Percentiles rank a stretch among this genome's conserved stretches.
Evolutionary conservation across 208 protist genomes (phyloP).

Genomic region (Wallacemonas collosoma): DNA sequence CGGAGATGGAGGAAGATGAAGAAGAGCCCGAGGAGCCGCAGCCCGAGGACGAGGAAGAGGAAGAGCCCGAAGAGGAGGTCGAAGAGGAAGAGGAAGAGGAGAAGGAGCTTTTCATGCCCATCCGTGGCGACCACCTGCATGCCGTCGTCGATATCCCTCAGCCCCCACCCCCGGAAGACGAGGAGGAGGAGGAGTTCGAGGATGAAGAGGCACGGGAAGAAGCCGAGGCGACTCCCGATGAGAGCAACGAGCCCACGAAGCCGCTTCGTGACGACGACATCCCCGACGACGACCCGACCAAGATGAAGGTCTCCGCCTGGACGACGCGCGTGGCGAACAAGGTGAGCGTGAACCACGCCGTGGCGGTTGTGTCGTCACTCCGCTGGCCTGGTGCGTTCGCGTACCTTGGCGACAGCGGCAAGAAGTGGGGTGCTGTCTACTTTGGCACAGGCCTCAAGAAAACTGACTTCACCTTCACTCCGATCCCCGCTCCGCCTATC

Average conservation of each 20-base stretch:
- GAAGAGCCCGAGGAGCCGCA: slow-evolving; percentile 52
- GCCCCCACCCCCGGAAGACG: slow-evolving; percentile 74
- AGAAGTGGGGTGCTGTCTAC: slow-evolving; percentile 85
- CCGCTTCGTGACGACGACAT: slow-evolving; percentile 80
- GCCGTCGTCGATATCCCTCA: slow-evolving; percentile 86
- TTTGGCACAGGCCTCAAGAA: slow-evolving; percentile 92
- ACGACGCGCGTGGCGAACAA: slow-evolving; percentile 77
- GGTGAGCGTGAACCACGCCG: slow-evolving; percentile 79
- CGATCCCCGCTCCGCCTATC: slow-evolving; percentile 72
- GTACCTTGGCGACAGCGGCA: slow-evolving; percentile 77
- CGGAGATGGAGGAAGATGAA: slow-evolving; percentile 79
- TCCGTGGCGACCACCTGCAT: slow-evolving; percentile 80
- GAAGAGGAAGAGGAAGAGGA: slow-evolving; percentile 81
- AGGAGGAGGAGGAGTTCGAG: slow-evolving; percentile 83
- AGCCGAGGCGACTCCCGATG: slow-evolving; percentile 26
- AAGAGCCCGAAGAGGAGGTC: slow-evolving; percentile 67
- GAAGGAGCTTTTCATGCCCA: slow-evolving; percentile 82
- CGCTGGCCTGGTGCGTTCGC: slow-evolving; percentile 89
- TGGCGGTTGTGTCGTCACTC: slow-evolving; percentile 85
- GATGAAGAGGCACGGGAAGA: slow-evolving; percentile 44
- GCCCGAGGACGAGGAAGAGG: slow-evolving; percentile 57
- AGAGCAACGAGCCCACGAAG: slow-evolving; percentile 81
- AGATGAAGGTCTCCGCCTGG: slow-evolving; percentile 87
- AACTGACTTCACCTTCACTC: slow-evolving; percentile 86
- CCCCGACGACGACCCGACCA: slow-evolving; percentile 82